phyloP scores from a whole-genome alignment of 1,284 basidiomycete genomes.

The Golubevia sp. region DNA sequence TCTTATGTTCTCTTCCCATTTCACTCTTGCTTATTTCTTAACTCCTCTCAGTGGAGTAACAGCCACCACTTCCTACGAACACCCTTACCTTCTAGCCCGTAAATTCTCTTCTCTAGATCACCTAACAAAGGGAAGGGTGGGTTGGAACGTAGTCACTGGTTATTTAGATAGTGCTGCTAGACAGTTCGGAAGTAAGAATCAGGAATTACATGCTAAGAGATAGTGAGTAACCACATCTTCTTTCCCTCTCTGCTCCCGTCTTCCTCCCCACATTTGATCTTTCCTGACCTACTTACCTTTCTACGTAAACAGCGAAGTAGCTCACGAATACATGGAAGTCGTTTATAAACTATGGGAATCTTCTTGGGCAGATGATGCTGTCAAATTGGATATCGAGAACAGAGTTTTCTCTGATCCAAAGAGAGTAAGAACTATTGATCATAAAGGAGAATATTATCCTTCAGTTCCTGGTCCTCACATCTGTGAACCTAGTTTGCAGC shows the following conservation, averaged over 20 bases:
- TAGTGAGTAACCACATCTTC: slow-evolving; percentile 13
- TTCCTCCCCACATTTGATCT: background rate
- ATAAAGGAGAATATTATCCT: slow-evolving; percentile 54
- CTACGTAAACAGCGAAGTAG: slow-evolving; percentile 20
- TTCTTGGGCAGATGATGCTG: slow-evolving; percentile 61
- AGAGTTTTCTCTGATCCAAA: slow-evolving; percentile 49
- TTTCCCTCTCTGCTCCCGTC: background rate
- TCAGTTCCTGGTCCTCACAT: slow-evolving; percentile 58
- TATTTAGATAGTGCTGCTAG: slow-evolving; percentile 59
- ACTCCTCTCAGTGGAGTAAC: slow-evolving; percentile 23
- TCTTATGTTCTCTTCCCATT: background rate
- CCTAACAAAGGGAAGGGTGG: slow-evolving; percentile 61
- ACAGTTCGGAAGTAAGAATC: slow-evolving; percentile 46
- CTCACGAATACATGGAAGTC: slow-evolving; percentile 36
- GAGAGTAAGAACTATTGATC: slow-evolving; percentile 54
- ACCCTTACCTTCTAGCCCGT: slow-evolving; percentile 59
- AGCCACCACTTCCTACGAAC: slow-evolving; percentile 52
- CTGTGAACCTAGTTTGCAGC: slow-evolving; percentile 56
- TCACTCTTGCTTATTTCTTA: background rate
- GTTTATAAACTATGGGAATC: slow-evolving; percentile 63
- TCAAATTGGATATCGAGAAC: slow-evolving; percentile 30
- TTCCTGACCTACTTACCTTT: background rate
- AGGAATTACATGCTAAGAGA: slow-evolving; percentile 42
- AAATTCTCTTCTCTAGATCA: slow-evolving; percentile 62
- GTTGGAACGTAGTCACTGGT: slow-evolving; percentile 61